These are phyloP conservation scores for Nakazawaea pomicola DNA, from an alignment of 805 yeast species.

Conservation along the genomic window DNA sequence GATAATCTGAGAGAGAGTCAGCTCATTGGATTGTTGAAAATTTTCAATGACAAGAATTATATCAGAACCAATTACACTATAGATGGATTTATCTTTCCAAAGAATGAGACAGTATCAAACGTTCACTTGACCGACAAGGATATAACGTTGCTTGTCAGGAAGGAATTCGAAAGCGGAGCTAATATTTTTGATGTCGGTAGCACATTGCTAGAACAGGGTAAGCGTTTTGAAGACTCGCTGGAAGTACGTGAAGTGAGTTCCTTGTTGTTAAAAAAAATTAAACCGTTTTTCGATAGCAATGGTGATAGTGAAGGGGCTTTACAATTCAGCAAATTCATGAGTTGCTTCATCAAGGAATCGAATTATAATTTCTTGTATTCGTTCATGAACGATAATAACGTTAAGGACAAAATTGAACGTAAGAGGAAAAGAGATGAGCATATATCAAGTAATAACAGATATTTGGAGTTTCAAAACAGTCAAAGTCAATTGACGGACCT, in stretches of 20 bases:
- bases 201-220: neutral
- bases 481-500: neutral
- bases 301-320: neutral
- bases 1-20: constrained; percentile 21
- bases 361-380: constrained; percentile 2
- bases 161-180: constrained; percentile 13
- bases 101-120: constrained; percentile 29
- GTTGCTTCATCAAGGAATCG: constrained; percentile 5
- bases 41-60: constrained; percentile 16
- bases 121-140: constrained; percentile 29
- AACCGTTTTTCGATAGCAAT: constrained; percentile 10
- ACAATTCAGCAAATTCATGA: constrained; percentile 9
- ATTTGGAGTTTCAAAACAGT: neutral
- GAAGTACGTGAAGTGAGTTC: constrained; percentile 4
- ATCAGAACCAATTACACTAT: constrained; percentile 17
- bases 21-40: constrained; percentile 18
- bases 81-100: constrained; percentile 30
- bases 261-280: neutral
- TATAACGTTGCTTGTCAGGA: constrained; percentile 23
- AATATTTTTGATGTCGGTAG: constrained; percentile 1
- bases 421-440: constrained; percentile 12
- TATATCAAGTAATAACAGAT: neutral
- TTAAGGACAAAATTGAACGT: constrained; percentile 11
- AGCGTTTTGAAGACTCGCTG: constrained; percentile 3
- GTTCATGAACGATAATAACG: constrained; percentile 4